Percentiles rank a stretch among this genome's conserved stretches.
phyloP scores from a whole-genome alignment of 2,329 filamentous ascomycete genomes.

The Cytospora schulzeri region DNA sequence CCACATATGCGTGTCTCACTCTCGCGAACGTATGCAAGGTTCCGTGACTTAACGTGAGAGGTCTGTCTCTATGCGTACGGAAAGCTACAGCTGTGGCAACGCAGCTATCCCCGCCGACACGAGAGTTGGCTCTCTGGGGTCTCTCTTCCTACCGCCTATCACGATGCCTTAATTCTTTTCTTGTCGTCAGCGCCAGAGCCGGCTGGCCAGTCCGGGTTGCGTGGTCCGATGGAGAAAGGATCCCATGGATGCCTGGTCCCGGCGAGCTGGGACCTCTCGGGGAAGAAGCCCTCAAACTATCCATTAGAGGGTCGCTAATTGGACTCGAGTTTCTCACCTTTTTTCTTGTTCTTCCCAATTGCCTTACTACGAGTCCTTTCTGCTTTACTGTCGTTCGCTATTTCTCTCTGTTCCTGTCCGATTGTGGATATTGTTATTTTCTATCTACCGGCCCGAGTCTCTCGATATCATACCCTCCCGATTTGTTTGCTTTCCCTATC shows the following conservation, averaged over 20 bases:
- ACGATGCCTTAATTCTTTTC: neutral
- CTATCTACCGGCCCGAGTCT: neutral
- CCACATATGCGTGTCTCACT: conserved; percentile 13
- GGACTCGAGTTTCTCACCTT: conserved; percentile 6
- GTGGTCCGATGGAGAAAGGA: neutral
- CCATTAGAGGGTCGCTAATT: neutral
- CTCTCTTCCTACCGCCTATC: conserved; percentile 9
- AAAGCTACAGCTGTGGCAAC: conserved; percentile 18
- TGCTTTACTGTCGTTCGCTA: conserved; percentile 4
- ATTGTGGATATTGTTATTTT: neutral
- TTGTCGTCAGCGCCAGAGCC: conserved; percentile 19
- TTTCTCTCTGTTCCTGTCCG: neutral
- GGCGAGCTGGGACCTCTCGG: conserved; percentile 13
- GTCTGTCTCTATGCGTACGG: conserved; percentile 9
- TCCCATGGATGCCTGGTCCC: conserved; percentile 18
- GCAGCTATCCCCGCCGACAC: conserved; percentile 18
- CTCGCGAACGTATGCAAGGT: conserved; percentile 11
- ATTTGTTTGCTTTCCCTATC: conserved; percentile 6
- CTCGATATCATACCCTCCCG: neutral
- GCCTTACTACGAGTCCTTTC: neutral
- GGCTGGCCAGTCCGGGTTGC: neutral
- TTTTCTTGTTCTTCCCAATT: neutral
- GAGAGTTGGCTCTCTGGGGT: conserved; percentile 8
- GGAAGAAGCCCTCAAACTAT: neutral
- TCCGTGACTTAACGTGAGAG: conserved; percentile 11